Conservation (phyloP, 352 stramenopile species). For the Globisporangium solare region DNA sequence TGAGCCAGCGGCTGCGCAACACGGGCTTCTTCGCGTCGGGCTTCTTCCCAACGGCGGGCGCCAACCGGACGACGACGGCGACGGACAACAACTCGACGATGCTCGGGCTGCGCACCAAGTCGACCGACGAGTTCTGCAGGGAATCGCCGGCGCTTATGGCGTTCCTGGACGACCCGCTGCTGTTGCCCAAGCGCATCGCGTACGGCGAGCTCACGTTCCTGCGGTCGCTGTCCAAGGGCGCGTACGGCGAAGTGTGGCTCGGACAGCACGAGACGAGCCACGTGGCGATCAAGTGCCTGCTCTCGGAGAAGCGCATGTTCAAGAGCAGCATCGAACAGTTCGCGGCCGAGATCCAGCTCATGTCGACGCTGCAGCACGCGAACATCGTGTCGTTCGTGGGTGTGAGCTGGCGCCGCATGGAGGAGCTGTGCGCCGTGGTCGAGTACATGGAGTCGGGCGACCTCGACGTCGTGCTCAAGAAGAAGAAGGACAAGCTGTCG, state of each 20-base stretch:
- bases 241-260: conserved; percentile 70
- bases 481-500: conserved; percentile 41
- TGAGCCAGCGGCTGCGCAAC: conserved; percentile 12
- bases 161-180: conserved; percentile 47
- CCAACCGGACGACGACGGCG: not conserved
- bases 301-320: conserved; percentile 54
- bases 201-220: conserved; percentile 69
- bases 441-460: conserved; percentile 81
- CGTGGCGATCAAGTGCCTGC: conserved; percentile 68
- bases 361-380: conserved; percentile 63
- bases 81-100: conserved; percentile 1
- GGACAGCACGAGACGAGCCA: conserved; percentile 61
- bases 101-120: conserved; percentile 25
- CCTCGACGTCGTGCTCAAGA: conserved; percentile 51
- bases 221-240: conserved; percentile 57
- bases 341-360: conserved; percentile 62
- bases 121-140: conserved; percentile 50
- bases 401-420: conserved; percentile 58
- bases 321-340: conserved; percentile 61
- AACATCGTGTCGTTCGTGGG: conserved; percentile 77
- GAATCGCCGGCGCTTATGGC: conserved; percentile 48
- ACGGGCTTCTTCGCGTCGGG: conserved; percentile 10
- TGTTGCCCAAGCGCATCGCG: conserved; percentile 47
- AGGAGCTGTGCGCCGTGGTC: conserved; percentile 69
- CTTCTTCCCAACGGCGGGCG: conserved; percentile 1